Evolutionary conservation across 2,329 filamentous ascomycete genomes (phyloP), one percentile per base, ranked within the genome.

Genomic region (Penicillium janthinellum): DNA sequence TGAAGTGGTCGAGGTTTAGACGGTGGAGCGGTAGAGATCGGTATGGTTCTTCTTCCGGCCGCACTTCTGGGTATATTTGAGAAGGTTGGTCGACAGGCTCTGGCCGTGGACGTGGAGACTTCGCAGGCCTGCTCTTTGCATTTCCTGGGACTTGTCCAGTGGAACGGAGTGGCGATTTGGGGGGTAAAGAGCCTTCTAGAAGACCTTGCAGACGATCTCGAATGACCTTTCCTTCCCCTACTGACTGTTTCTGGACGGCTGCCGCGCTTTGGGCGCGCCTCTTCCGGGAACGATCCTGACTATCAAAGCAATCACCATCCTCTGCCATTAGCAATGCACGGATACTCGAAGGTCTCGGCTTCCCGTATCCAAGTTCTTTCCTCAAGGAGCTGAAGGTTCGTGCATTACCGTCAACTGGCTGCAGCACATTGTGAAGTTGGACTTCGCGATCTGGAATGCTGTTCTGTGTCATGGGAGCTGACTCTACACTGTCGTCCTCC

Each of bases 1-100:
- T 94, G 80, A 96, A 97, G 75, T 96, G 89, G 12, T 86, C 84
- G 0, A 89, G 78, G 14, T 78, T 78, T 12, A 96, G 82, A 37
- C 83, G 78, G 0, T 81, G 76, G 3, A 87, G 64, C 0, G 87
- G 83, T 53, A 83, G 85, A 10, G 81, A 73, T 51, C 91, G 86
- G 15, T 90, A 81, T 1, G 80, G 79, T 59, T 77, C 76, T 17
- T 78, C 70, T 45, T 78, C 63, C 47, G 67, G 62, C 59, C 52
- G 49, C 31, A 66, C 37, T 35, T 64, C 59, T 5, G 58, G 56
- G 14, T 17, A 25, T 10, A 12, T 49, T 60, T 59, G 59, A 41
- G 57, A 58, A 22, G 41, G 38, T 41, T 50, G 37, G 11, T 37
- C 35, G 31, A 38, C 34, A 39, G 35, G 60, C 15, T 51, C 25